These are phyloP conservation scores for Penicillium alfredii DNA, from an alignment of 495 filamentous ascomycete genomes.

Conservation along the genomic window DNA sequence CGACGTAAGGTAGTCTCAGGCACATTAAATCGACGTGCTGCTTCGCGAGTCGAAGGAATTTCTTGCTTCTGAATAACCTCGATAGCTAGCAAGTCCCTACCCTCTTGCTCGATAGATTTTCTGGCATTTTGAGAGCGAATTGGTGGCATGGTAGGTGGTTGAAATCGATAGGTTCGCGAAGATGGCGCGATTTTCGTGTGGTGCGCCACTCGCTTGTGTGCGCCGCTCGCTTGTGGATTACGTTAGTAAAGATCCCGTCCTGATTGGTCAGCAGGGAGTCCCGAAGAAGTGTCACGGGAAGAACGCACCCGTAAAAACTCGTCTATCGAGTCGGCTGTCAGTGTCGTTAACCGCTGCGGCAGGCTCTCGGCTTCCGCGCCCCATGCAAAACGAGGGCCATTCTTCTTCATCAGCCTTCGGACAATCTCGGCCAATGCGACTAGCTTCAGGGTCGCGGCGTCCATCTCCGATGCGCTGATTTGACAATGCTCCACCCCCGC, in stretches of 20 bases:
- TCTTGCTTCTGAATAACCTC: no score
- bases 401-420: background rate
- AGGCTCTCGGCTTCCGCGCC: background rate
- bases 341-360: background rate
- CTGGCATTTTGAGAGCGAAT: no score
- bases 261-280: background rate
- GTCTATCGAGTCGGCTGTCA: background rate
- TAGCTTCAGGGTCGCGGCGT: slow-evolving; percentile 1
- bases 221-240: no score
- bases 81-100: no score
- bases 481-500: slow-evolving; percentile 2
- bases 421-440: background rate
- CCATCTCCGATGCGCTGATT: slow-evolving; percentile 1
- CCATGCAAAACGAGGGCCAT: background rate
- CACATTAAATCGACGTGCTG: no score
- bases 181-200: no score
- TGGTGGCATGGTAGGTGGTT: no score
- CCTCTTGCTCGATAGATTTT: no score
- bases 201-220: no score
- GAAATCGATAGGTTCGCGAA: no score
- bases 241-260: background rate
- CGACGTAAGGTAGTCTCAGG: no score
- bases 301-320: background rate
- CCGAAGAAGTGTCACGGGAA: background rate
- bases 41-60: no score